Conservation (phyloP, 176 grass and related monocot genomes). For the barley (Hordeum vulgare) region MorexV3_pseudomolecules_assembly NC_058519.1:84005993-84006492, state of each 20-base stretch:
- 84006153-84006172: not conserved
- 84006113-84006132: not conserved
- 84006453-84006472: not conserved
- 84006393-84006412: not conserved
- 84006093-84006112: not conserved
- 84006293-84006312: not conserved
- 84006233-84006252: not conserved
- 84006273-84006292: not conserved
- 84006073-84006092: no score
- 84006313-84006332: not conserved
- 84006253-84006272: not conserved
- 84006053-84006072: no score
- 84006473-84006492: not conserved
- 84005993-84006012: no score
- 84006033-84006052: no score
- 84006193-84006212: not conserved
- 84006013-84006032: no score
- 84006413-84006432: not conserved
- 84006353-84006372: not conserved
- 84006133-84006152: not conserved
- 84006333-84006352: not conserved
- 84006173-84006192: not conserved
- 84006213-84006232: not conserved
- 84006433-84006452: not conserved
- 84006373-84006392: not conserved